Evolutionary conservation across 306 rosid genomes (phyloP), one percentile per base, ranked within the genome.

Genomic region (Sphenostylis stenocarpa): DNA sequence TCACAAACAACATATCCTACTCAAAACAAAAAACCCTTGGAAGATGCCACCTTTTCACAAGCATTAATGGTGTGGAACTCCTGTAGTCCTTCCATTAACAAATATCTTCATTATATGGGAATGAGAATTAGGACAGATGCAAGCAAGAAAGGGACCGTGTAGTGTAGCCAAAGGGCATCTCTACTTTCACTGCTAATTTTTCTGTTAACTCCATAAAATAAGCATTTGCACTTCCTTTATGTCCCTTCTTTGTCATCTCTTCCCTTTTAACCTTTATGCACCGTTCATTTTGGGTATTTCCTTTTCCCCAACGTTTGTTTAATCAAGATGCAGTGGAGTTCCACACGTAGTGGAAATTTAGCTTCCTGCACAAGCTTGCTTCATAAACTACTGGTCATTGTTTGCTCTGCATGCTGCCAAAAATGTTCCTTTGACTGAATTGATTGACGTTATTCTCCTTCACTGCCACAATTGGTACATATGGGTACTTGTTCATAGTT

Each of bases 81-180:
- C 34, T 62, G 15, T 65, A 17, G 70, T 70, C 85, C 79, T 72
- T 47, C 82, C 82, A 67, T 64, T 58, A 45, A 16, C 13, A 80
- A 72, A 67, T 68, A 78, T 73, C 20, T 73, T 69, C 26, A 15
- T 5, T 24, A 19, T 62, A 45, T 21, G 63, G 70, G 78, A 81
- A 81, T 48, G 17, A 60, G 84, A 75, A 84, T 76, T 80, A n/a
- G 88, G 85, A 85, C 73, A 68, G 85, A 84, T 84, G 80, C 83
- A 47, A 5, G 80, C 78, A 36, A 5, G 24, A 72, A 73, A 38
- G 69, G 81, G 64, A 76, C 81, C 81, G 36, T 80, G 20, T 34
- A 41, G 28, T 26, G n/a, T 41, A 44, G 70, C 68, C 44, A 16
- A 75, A 44, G 53, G 73, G 82, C 71, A 85, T 76, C 82, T 66